phyloP scores from a whole-genome alignment of 2,329 filamentous ascomycete genomes.

The Colletotrichum acutatum region DNA sequence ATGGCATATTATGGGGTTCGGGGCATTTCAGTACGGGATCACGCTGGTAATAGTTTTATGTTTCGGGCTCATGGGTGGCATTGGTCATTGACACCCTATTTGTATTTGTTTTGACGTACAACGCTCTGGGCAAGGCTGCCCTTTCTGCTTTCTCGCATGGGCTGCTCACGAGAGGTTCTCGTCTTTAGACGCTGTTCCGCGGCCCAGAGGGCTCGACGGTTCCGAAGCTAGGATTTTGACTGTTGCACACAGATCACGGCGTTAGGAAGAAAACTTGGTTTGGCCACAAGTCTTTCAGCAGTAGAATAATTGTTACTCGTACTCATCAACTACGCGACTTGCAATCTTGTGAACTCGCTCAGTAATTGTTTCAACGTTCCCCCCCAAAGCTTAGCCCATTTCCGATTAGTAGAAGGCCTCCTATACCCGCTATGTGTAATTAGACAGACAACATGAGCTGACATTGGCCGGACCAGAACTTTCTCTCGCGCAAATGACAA shows the following conservation, averaged over 20 bases:
- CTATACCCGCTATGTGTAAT: background rate
- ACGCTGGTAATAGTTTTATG: constrained; percentile 19
- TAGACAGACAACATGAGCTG: background rate
- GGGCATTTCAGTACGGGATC: constrained; percentile 21
- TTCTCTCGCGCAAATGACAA: background rate
- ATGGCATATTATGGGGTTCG: constrained; percentile 29
- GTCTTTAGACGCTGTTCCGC: background rate
- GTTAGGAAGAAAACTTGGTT: background rate
- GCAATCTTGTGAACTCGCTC: background rate
- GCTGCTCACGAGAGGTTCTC: background rate
- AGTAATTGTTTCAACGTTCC: background rate
- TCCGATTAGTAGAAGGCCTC: background rate
- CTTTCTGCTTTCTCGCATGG: background rate
- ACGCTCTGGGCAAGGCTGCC: background rate
- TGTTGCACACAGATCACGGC: background rate
- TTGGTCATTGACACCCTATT: constrained; percentile 11
- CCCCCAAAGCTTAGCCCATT: background rate
- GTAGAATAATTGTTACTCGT: background rate
- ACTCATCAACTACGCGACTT: background rate
- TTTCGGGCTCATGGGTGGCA: constrained; percentile 28
- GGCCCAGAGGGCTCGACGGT: constrained; percentile 1
- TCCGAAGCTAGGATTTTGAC: background rate
- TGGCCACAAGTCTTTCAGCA: background rate
- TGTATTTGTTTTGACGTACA: constrained; percentile 22
- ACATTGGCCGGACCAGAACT: background rate